A percentile compares a stretch with the other conserved stretches of the same genome.
Conservation (phyloP, 441 rosid genomes). For the Populus trichocarpa region DNA sequence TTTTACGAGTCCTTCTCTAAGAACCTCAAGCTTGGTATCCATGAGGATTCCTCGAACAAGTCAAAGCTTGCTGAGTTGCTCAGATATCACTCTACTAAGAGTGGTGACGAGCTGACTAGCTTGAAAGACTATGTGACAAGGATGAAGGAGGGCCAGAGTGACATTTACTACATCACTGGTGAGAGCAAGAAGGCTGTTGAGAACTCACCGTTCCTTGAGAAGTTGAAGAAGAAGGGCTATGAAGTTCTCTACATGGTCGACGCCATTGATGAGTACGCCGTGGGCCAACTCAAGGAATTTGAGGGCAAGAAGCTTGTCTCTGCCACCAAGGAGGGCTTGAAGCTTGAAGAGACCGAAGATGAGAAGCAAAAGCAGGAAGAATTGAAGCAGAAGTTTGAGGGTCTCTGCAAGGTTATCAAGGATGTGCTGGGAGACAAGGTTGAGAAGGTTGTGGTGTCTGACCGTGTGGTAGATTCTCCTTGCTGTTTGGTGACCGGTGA, state of each 20-base stretch:
- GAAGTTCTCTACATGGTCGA: background rate
- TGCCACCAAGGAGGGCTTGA: background rate
- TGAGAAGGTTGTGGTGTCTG: background rate
- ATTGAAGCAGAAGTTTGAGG: background rate
- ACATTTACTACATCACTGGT: background rate
- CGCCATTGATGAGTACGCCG: background rate
- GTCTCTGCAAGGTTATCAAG: background rate
- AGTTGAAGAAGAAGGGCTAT: background rate
- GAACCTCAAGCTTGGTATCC: slow-evolving; percentile 31
- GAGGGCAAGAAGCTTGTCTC: background rate
- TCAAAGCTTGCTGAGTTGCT: background rate
- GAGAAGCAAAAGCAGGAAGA: background rate
- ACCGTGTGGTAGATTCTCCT: background rate
- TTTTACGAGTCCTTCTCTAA: slow-evolving; percentile 68
- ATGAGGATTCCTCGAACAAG: background rate
- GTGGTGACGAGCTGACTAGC: background rate
- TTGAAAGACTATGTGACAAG: background rate
- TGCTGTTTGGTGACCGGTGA: background rate
- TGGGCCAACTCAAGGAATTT: background rate
- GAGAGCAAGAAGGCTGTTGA: background rate
- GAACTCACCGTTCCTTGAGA: background rate
- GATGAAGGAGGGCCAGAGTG: background rate
- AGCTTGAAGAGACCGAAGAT: background rate
- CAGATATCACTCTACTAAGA: background rate
- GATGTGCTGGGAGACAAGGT: background rate